These are phyloP conservation scores for Coemansia javaensis DNA, from an alignment of 192 early-diverging fungal species.

Conservation along the genomic window DNA sequence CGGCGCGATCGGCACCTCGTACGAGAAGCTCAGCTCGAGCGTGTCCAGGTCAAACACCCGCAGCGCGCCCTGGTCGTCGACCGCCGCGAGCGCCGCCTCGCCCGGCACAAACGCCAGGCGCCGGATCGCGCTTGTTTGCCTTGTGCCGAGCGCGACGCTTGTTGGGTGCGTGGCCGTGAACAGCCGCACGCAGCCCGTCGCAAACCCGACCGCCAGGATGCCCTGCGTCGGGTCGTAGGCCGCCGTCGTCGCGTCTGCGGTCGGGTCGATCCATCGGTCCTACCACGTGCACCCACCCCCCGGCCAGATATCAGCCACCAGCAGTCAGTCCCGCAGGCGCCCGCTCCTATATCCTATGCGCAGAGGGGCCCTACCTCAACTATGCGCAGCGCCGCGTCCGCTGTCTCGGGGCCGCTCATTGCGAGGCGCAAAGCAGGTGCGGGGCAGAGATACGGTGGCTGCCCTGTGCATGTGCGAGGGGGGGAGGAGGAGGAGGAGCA, in stretches of 20 bases:
- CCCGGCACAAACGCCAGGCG: conserved; percentile 18
- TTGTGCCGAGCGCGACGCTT: conserved; percentile 4
- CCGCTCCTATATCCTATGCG: too few species aligned
- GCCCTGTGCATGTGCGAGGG: too few species aligned
- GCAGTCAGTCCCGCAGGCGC: too few species aligned
- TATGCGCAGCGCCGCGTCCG: conserved; percentile 3
- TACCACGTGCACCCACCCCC: background rate
- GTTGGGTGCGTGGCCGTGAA: conserved; percentile 9
- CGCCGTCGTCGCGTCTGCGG: conserved; percentile 22
- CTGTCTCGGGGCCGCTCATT: too few species aligned
- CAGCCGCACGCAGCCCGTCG: conserved; percentile 19
- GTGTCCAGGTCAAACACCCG: conserved; percentile 34
- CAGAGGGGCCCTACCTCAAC: conserved; percentile 10
- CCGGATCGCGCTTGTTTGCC: conserved; percentile 1
- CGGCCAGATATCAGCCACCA: background rate
- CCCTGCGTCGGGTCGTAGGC: conserved; percentile 33
- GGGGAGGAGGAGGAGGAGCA: too few species aligned
- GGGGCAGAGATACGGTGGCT: too few species aligned
- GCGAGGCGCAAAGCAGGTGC: too few species aligned
- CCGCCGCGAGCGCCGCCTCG: conserved; percentile 15
- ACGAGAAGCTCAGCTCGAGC: conserved; percentile 19
- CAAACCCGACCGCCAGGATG: conserved; percentile 22
- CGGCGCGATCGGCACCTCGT: conserved; percentile 24
- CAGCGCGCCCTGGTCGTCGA: conserved; percentile 21
- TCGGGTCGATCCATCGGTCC: conserved; percentile 22